phyloP scores from a whole-genome alignment of 106 monocot species.

The Dendrobium catenatum region DNA sequence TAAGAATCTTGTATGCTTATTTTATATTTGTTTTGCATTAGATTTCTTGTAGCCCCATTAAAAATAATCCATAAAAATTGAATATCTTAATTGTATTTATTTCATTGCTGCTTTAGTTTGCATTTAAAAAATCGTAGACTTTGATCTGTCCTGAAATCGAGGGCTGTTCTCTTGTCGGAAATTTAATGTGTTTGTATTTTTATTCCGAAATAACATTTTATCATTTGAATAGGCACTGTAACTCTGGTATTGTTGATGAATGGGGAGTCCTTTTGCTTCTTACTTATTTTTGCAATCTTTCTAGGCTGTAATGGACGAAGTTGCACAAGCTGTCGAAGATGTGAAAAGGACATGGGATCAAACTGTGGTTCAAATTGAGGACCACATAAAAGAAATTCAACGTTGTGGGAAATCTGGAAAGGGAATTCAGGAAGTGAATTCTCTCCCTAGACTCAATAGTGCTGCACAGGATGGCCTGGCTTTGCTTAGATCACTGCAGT shows the following conservation, averaged over 20 bases:
- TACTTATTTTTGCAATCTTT: not conserved
- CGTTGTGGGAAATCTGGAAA: conserved; percentile 57
- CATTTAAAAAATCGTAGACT: too few relatives aligned
- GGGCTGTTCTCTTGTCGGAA: too few relatives aligned
- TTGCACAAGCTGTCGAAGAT: conserved; percentile 40
- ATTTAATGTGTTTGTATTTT: too few relatives aligned
- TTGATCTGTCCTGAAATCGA: too few relatives aligned
- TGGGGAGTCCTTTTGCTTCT: not conserved
- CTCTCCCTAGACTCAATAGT: conserved; percentile 71
- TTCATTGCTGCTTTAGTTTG: too few relatives aligned
- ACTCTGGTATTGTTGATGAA: not conserved
- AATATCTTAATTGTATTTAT: too few relatives aligned
- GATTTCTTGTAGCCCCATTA: too few relatives aligned
- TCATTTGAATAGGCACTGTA: too few relatives aligned
- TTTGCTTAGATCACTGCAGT: conserved; percentile 67
- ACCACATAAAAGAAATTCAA: conserved; percentile 40
- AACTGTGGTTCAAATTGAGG: conserved; percentile 24
- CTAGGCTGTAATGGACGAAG: conserved; percentile 52
- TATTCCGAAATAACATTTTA: too few relatives aligned
- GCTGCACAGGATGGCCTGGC: conserved; percentile 64
- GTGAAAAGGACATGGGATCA: conserved; percentile 57
- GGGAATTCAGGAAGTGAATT: conserved; percentile 64
- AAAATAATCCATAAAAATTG: too few relatives aligned
- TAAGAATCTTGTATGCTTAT: too few relatives aligned
- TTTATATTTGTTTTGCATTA: too few relatives aligned